Conservation (phyloP, 2,329 filamentous ascomycete species). For the Diaporthe australafricana region DNA sequence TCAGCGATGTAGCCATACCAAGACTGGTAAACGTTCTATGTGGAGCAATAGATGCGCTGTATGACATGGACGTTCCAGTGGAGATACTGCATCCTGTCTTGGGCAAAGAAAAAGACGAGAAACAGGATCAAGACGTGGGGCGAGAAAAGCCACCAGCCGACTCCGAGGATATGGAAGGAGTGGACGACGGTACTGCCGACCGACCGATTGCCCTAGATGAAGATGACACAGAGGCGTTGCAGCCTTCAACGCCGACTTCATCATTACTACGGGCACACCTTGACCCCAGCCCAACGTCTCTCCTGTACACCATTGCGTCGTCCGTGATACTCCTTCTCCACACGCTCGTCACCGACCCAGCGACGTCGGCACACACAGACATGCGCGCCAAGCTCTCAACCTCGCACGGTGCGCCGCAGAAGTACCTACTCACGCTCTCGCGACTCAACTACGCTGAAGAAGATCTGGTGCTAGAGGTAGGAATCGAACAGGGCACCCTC, state of each 20-base stretch:
- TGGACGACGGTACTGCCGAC: slow-evolving; percentile 17
- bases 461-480: slow-evolving; percentile 79
- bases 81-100: slow-evolving; percentile 2
- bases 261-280: not conserved
- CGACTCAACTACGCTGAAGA: slow-evolving; percentile 87
- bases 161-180: slow-evolving; percentile 15
- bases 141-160: not conserved
- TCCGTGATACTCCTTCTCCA: slow-evolving; percentile 63
- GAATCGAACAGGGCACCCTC: slow-evolving; percentile 81
- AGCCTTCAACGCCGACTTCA: not conserved
- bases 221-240: slow-evolving; percentile 24
- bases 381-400: slow-evolving; percentile 78
- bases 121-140: not conserved
- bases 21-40: slow-evolving; percentile 76
- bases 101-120: not conserved
- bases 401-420: slow-evolving; percentile 80
- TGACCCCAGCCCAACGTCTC: slow-evolving; percentile 37
- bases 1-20: slow-evolving; percentile 77
- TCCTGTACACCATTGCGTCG: slow-evolving; percentile 60
- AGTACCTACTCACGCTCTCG: slow-evolving; percentile 84
- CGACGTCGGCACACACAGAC: slow-evolving; percentile 62
- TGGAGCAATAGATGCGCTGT: slow-evolving; percentile 78
- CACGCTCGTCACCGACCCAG: slow-evolving; percentile 60
- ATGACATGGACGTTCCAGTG: slow-evolving; percentile 65
- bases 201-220: not conserved